These are phyloP conservation scores for Cladophialophora exuberans DNA, from an alignment of 2,329 filamentous ascomycete genomes.

Conservation along the genomic window DNA sequence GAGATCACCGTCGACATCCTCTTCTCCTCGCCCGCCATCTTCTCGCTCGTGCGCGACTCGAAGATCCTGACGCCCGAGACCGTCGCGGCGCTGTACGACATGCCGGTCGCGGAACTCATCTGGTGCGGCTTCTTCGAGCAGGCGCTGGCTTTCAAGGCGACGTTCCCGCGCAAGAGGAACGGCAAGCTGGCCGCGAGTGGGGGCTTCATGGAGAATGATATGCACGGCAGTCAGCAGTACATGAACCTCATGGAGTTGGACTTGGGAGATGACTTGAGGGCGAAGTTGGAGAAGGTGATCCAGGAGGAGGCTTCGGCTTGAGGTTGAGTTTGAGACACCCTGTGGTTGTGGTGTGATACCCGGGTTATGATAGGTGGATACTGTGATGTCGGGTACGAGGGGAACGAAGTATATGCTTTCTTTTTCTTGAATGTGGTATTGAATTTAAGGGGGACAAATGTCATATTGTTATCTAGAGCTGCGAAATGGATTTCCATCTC, in stretches of 20 bases:
- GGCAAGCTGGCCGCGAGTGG: constrained; percentile 33
- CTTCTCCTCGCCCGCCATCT: constrained; percentile 44
- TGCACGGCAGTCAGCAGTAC: constrained; percentile 46
- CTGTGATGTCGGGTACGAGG: no score
- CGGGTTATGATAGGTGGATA: no score
- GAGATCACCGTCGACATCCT: constrained; percentile 58
- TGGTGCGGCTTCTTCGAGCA: constrained; percentile 47
- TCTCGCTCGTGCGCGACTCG: constrained; percentile 41
- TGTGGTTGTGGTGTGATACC: no score
- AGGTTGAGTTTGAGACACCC: no score
- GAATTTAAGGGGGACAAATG: no score
- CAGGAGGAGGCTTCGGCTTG: background rate
- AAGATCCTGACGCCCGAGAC: constrained; percentile 39
- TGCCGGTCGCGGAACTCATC: constrained; percentile 36
- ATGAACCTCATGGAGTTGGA: constrained; percentile 37
- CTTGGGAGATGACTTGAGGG: background rate
- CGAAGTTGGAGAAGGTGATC: background rate
- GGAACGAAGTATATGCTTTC: no score
- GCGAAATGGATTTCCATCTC: no score
- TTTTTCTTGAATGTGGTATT: no score
- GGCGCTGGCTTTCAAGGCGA: constrained; percentile 53
- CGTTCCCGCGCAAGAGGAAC: constrained; percentile 42
- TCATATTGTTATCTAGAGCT: no score
- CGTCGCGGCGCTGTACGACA: constrained; percentile 35
- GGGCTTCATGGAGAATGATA: constrained; percentile 43